Evolutionary conservation across 2,329 filamentous ascomycete genomes (phyloP).

Genomic region (Ophiostoma ulmi): DNA sequence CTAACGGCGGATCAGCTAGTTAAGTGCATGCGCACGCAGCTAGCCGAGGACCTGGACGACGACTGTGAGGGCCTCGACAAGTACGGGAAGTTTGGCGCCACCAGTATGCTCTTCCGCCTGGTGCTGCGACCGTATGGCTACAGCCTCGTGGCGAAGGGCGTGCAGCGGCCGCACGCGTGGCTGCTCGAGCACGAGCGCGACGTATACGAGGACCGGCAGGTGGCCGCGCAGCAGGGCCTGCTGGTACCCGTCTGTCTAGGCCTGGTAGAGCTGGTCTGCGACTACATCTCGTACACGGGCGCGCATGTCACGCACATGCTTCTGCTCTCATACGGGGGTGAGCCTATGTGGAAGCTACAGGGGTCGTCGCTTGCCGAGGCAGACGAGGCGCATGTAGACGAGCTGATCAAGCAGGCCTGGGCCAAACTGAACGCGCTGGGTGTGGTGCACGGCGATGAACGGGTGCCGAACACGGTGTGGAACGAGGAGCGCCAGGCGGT

Average conservation of each 20-base stretch:
- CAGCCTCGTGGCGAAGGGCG: constrained; percentile 20
- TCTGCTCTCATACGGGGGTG: constrained; percentile 21
- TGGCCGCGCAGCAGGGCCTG: constrained; percentile 17
- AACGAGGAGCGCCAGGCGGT: background rate
- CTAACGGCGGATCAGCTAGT: constrained; percentile 15
- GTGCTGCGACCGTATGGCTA: constrained; percentile 20
- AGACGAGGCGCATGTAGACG: background rate
- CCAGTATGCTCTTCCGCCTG: constrained; percentile 20
- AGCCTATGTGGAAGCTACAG: constrained; percentile 2
- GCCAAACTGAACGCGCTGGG: background rate
- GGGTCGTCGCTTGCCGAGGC: background rate
- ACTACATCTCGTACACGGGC: background rate
- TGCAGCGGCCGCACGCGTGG: constrained; percentile 12
- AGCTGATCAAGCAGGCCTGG: background rate
- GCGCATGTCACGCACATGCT: constrained; percentile 21
- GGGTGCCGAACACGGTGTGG: background rate
- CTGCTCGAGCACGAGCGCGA: constrained; percentile 10
- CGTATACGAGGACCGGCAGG: background rate
- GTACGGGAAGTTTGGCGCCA: constrained; percentile 18
- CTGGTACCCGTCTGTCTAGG: constrained; percentile 18
- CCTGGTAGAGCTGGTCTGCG: background rate
- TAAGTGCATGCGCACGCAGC: constrained; percentile 12
- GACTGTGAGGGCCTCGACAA: constrained; percentile 19
- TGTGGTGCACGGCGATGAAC: background rate
- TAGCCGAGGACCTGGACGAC: constrained; percentile 12